phyloP scores from a whole-genome alignment of 768 basidiomycete species.

The Pisolithus microcarpus region DNA sequence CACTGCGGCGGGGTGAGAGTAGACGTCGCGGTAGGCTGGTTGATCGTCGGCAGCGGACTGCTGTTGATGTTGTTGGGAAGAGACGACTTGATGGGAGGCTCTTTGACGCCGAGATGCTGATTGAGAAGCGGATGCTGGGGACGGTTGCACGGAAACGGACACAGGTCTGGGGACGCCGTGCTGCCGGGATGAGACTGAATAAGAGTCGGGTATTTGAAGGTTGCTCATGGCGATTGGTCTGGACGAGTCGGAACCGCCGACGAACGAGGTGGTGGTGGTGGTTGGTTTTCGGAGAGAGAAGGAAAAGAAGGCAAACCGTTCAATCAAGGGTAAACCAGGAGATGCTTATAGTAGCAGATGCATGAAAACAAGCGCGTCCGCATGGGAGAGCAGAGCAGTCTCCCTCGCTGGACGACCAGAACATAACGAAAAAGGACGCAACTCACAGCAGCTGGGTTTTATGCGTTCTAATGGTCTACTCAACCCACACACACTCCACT shows the following conservation, averaged over 20 bases:
- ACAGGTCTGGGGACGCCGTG: constrained; percentile 41
- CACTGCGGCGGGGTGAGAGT: constrained; percentile 76
- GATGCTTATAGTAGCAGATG: constrained; percentile 7
- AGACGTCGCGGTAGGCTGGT: constrained; percentile 61
- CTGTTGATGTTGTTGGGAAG: constrained; percentile 37
- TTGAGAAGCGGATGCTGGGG: constrained; percentile 36
- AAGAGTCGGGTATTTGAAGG: constrained; percentile 41
- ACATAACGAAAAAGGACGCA: constrained; percentile 9
- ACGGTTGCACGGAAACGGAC: constrained; percentile 51
- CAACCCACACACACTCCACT: neutral
- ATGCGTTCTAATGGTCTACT: neutral
- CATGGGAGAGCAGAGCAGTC: constrained; percentile 2
- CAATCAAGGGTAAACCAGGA: constrained; percentile 1
- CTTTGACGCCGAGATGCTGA: constrained; percentile 51
- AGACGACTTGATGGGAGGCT: constrained; percentile 66
- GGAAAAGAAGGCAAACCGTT: constrained; percentile 6
- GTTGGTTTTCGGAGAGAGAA: constrained; percentile 1
- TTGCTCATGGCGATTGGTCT: constrained; percentile 18
- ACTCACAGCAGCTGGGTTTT: constrained; percentile 11
- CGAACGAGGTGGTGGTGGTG: no score
- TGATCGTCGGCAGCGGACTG: constrained; percentile 35
- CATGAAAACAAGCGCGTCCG: constrained; percentile 19
- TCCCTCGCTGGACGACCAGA: constrained; percentile 11
- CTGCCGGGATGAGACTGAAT: constrained; percentile 39
- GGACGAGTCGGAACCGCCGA: neutral